These are phyloP conservation scores for Penicillium samsonianum DNA, from an alignment of 495 filamentous ascomycete species.

Conservation along the genomic window DNA sequence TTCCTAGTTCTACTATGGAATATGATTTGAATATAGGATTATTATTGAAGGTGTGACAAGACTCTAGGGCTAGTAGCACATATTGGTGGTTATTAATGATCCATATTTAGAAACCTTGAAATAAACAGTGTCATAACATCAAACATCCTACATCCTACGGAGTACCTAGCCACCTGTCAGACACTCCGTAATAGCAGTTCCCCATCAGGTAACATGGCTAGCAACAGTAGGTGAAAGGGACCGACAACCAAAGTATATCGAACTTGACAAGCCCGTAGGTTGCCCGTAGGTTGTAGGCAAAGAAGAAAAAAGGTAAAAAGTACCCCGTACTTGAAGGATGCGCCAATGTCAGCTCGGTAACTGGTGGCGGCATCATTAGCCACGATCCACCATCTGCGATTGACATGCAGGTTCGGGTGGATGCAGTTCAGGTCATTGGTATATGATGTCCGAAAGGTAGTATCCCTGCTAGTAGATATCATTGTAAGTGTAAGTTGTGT, in stretches of 20 bases:
- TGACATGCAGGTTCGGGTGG: slow-evolving; percentile 21
- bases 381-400: slow-evolving; percentile 23
- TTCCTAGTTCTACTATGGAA: background rate
- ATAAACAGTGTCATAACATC: background rate
- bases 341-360: slow-evolving; percentile 3
- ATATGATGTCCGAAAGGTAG: background rate
- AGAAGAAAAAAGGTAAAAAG: background rate
- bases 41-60: background rate
- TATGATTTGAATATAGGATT: background rate
- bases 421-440: background rate
- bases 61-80: background rate
- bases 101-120: no score
- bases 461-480: background rate
- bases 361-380: slow-evolving; percentile 6
- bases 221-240: background rate
- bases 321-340: background rate
- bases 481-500: background rate
- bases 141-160: background rate
- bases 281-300: background rate
- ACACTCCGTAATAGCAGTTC: no score
- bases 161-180: no score
- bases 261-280: background rate
- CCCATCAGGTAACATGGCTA: background rate
- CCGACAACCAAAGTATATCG: background rate
- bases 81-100: no score